Percentiles rank a stretch among this genome's conserved stretches.
These are phyloP conservation scores for Codiaeum variegatum DNA, from an alignment of 441 rosid species.

Conservation along the genomic window DNA sequence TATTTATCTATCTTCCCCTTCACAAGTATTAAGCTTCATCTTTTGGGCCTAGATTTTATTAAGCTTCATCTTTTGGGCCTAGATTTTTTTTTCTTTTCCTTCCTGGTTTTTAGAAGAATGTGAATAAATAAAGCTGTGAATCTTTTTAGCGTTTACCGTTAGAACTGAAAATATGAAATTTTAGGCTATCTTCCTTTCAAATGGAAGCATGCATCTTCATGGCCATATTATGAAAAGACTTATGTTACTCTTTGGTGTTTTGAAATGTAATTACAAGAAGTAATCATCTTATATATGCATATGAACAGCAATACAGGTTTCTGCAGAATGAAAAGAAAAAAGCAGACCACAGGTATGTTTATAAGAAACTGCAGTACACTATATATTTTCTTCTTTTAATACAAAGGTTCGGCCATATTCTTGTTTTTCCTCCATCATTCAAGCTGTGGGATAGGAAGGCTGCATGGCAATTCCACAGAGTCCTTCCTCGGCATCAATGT, in stretches of 20 bases:
- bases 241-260: not conserved
- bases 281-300: not conserved
- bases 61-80: not conserved
- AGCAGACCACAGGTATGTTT: not conserved
- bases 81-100: not conserved
- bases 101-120: not conserved
- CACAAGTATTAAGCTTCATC: not conserved
- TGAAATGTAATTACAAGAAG: not conserved
- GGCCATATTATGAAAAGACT: not conserved
- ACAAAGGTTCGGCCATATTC: too few relatives aligned
- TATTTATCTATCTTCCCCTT: not conserved
- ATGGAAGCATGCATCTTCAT: not conserved
- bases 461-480: conserved; percentile 76
- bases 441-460: conserved; percentile 63
- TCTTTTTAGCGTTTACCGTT: not conserved
- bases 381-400: not conserved
- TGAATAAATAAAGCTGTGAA: not conserved
- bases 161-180: not conserved
- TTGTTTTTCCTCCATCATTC: not conserved
- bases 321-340: not conserved
- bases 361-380: not conserved
- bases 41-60: not conserved
- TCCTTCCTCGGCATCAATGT: conserved; percentile 45
- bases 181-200: not conserved
- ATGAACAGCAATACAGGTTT: not conserved